Evolutionary conservation across 2,329 filamentous ascomycete genomes (phyloP), one percentile per base, ranked within the genome.

Genomic region (Xylaria sp.): DNA sequence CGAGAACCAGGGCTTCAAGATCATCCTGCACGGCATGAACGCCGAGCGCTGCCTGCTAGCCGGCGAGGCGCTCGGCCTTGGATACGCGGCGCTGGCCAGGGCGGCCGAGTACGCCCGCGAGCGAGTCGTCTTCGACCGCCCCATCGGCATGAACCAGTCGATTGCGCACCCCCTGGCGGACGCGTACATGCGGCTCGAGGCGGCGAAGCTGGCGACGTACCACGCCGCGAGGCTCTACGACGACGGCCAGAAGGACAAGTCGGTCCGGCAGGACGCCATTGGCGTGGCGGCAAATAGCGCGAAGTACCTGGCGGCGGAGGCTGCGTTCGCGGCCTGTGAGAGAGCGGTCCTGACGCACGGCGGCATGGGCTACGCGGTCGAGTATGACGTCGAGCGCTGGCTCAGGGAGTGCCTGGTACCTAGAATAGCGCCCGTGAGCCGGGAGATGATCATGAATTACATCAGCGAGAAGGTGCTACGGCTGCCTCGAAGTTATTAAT

Each of bases 1-100:
- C 31, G 90, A 95, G 73, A 87, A 88, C 4, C 82, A 90, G 59
- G 92, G 92, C 0, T 96, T 96, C 81, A 89, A 88, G 70, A 89
- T 92, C 57, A 85, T 93, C 54, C 82, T 93, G 23, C 88, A 92
- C 69, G 90, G 90, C 2, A 91, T 93, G 88, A 93, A 93, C 66
- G 90, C 90, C 0, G 90, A 93, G 73, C 81, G 90, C 2, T 91
- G 90, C 71, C 81, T 93, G 0, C 78, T 93, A 0, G 91, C 90
- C 1, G 91, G 91, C 23, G 91, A 95, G 77, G 91, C 92, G 0
- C 80, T 95, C 0, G 91, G 92, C 0, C 78, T 96, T 0, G 92
- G 91, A 0, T 95, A 95, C 68, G 90, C 87, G 0, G 91, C 86
- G 9, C 76, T 88, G 27, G 78, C 80, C 58, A 85, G 80, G 65